Evolutionary conservation across 345 rosid genomes (phyloP).

Genomic region (Jatropha curcas): DNA sequence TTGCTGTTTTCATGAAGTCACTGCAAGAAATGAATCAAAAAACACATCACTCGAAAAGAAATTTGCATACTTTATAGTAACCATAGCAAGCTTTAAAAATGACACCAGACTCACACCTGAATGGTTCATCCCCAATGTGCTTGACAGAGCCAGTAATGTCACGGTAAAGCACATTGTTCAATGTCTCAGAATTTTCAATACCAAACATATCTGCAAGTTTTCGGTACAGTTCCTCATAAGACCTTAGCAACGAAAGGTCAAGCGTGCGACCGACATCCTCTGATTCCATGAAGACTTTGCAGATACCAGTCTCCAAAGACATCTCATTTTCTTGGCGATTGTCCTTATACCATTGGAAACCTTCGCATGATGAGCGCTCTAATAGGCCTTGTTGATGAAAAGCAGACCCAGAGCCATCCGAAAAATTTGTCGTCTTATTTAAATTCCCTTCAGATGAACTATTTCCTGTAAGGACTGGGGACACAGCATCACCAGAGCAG

Average conservation of each 20-base stretch:
- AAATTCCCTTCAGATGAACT: slow-evolving; percentile 26
- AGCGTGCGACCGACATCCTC: slow-evolving; percentile 60
- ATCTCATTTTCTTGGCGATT: slow-evolving; percentile 37
- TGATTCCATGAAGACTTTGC: slow-evolving; percentile 61
- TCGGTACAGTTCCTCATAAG: slow-evolving; percentile 45
- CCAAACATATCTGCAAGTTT: slow-evolving; percentile 54
- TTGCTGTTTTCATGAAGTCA: slow-evolving; percentile 48
- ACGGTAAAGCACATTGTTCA: slow-evolving; percentile 40
- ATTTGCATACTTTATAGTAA: not conserved
- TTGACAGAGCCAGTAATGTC: slow-evolving; percentile 44
- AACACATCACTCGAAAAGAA: not conserved
- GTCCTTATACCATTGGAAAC: slow-evolving; percentile 38
- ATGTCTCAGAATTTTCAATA: slow-evolving; percentile 35
- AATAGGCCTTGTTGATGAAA: slow-evolving; percentile 34
- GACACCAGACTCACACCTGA: slow-evolving; percentile 34
- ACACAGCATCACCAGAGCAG: slow-evolving; percentile 40
- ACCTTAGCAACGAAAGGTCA: slow-evolving; percentile 45
- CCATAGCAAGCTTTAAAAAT: not conserved
- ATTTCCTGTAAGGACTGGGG: slow-evolving; percentile 26
- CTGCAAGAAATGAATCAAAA: slow-evolving; percentile 35
- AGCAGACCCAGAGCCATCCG: slow-evolving; percentile 25
- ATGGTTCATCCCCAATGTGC: slow-evolving; percentile 48
- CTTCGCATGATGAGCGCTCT: slow-evolving; percentile 33
- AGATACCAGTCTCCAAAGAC: slow-evolving; percentile 41
- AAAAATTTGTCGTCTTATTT: slow-evolving; percentile 16